Conservation (phyloP, 257 asterid species). For the Coffea eugenioides region DNA sequence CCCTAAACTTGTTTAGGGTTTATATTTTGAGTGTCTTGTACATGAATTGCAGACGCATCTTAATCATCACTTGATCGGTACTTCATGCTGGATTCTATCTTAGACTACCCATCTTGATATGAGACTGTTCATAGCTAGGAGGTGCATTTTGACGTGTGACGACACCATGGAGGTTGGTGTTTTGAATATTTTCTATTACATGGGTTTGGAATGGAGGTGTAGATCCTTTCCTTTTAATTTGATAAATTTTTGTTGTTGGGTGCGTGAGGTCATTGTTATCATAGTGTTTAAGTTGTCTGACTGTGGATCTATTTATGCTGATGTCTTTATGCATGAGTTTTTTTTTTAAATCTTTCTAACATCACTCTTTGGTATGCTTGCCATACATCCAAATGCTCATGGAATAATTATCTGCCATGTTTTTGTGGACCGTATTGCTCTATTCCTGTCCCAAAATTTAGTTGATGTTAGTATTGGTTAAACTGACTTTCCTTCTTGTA, state of each 20-base stretch:
- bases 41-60: conserved; percentile 58
- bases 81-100: conserved; percentile 61
- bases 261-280: conserved; percentile 11
- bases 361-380: background rate
- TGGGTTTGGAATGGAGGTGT: conserved; percentile 29
- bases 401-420: background rate
- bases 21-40: conserved; percentile 57
- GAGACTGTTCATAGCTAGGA: conserved; percentile 65
- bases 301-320: background rate
- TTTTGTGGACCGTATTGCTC: background rate
- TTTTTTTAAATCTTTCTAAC: background rate
- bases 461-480: background rate
- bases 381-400: background rate
- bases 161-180: conserved; percentile 70
- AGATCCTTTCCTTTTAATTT: conserved; percentile 19
- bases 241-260: conserved; percentile 11
- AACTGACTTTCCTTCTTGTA: background rate
- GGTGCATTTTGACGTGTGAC: conserved; percentile 54
- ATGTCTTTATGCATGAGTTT: background rate
- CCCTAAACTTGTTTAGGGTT: conserved; percentile 57
- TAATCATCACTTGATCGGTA: conserved; percentile 55
- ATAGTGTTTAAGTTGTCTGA: background rate
- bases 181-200: conserved; percentile 33
- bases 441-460: background rate
- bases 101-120: conserved; percentile 59